Conservation (phyloP, 164 flowering plant species). For the Nymphaea thermarum region DNA sequence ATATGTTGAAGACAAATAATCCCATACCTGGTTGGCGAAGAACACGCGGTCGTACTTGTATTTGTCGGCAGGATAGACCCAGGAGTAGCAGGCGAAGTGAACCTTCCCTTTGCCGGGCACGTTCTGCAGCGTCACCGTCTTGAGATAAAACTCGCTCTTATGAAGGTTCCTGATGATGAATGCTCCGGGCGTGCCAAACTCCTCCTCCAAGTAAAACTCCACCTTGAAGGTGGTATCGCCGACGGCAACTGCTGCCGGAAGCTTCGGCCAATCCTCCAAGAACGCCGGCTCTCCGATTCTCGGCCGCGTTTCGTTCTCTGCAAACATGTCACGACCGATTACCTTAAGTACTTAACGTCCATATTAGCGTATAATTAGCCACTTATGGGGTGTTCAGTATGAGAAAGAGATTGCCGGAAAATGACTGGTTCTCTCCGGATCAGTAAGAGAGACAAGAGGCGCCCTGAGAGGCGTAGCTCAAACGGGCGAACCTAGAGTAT, state of each 20-base stretch:
- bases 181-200: conserved; percentile 62
- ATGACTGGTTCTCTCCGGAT: too few relatives aligned
- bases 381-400: too few relatives aligned
- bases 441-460: too few relatives aligned
- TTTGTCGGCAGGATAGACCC: conserved; percentile 58
- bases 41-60: conserved; percentile 33
- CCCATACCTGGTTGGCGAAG: conserved; percentile 17
- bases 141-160: conserved; percentile 59
- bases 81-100: conserved; percentile 73
- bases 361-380: too few relatives aligned
- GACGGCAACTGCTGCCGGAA: conserved; percentile 9
- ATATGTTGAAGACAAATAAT: too few relatives aligned
- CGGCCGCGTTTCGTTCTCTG: background rate
- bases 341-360: too few relatives aligned
- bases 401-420: too few relatives aligned
- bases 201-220: conserved; percentile 57
- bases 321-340: background rate
- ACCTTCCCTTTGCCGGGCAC: conserved; percentile 49
- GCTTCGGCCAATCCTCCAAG: conserved; percentile 56
- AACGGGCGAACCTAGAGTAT: too few relatives aligned
- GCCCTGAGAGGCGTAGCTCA: too few relatives aligned
- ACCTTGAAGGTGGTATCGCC: conserved; percentile 33
- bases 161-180: conserved; percentile 52
- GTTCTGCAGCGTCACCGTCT: conserved; percentile 45
- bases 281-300: conserved; percentile 33